A percentile compares a stretch with the other conserved stretches of the same genome.
Evolutionary conservation across 257 asterid species (phyloP).

Genomic region (Solanum megistacrolobum): DNA sequence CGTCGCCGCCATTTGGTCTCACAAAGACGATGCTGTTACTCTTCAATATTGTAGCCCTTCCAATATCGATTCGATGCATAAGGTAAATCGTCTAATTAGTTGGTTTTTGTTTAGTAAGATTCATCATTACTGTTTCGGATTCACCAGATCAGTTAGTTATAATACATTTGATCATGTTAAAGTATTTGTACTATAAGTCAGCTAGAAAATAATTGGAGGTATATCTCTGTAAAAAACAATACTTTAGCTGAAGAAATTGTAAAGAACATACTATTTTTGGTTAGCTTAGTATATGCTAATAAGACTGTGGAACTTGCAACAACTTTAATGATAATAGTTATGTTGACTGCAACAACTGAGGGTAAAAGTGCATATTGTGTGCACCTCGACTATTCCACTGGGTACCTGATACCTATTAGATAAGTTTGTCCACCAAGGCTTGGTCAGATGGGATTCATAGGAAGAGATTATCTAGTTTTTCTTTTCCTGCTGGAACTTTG

Average conservation of each 20-base stretch:
- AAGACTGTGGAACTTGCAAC: not conserved
- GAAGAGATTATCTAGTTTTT: not conserved
- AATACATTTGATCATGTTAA: not conserved
- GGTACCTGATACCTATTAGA: not conserved
- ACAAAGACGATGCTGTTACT: constrained; percentile 66
- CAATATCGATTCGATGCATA: constrained; percentile 84
- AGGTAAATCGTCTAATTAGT: constrained; percentile 26
- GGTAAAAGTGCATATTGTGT: not conserved
- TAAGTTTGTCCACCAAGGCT: not conserved
- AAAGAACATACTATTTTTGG: not conserved
- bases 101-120: not conserved
- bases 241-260: not conserved
- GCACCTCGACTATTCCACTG: not conserved
- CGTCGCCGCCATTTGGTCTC: constrained; percentile 72
- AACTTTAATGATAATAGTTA: not conserved
- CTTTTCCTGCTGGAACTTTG: not conserved
- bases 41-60: constrained; percentile 51
- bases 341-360: not conserved
- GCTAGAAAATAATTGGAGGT: not conserved
- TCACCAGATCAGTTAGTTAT: not conserved
- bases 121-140: not conserved
- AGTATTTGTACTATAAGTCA: not conserved
- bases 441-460: not conserved
- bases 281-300: not conserved
- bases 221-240: not conserved